These are phyloP conservation scores for Fusarium sp. DNA, from an alignment of 2,329 filamentous ascomycete genomes.

Conservation along the genomic window DNA sequence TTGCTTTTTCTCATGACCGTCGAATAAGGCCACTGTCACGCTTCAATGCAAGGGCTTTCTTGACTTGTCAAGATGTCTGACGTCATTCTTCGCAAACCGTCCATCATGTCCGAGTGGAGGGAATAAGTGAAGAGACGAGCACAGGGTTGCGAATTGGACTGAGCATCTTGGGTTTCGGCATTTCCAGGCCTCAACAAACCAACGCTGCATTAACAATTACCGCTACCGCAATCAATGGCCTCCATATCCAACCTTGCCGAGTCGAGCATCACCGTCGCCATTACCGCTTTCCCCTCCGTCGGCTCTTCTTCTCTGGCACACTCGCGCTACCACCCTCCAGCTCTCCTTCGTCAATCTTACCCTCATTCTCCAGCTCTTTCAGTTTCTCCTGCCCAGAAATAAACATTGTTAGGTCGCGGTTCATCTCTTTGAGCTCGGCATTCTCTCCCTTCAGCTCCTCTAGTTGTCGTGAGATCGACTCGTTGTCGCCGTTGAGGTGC, in stretches of 20 bases:
- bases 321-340: constrained; percentile 81
- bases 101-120: not conserved
- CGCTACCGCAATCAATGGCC: not conserved
- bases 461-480: constrained; percentile 70
- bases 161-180: not conserved
- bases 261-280: not conserved
- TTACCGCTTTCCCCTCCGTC: constrained; percentile 64
- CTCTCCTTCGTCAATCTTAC: constrained; percentile 76
- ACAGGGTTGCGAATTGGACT: not conserved
- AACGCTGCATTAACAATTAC: not conserved
- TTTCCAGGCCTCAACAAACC: not conserved
- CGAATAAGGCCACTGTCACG: not conserved
- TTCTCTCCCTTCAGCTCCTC: constrained; percentile 74
- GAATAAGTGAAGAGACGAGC: not conserved
- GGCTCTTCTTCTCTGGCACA: constrained; percentile 73
- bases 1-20: constrained; percentile 21
- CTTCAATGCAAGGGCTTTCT: not conserved
- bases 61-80: not conserved
- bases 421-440: constrained; percentile 85
- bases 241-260: not conserved
- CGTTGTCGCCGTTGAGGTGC: constrained; percentile 77
- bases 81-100: not conserved
- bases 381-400: constrained; percentile 88
- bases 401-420: constrained; percentile 89
- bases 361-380: constrained; percentile 76